A percentile compares a stretch with the other conserved stretches of the same genome.
These are phyloP conservation scores for Chlamydomonas sphaeroides DNA, from an alignment of 139 green algal genomes.

Conservation along the genomic window DNA sequence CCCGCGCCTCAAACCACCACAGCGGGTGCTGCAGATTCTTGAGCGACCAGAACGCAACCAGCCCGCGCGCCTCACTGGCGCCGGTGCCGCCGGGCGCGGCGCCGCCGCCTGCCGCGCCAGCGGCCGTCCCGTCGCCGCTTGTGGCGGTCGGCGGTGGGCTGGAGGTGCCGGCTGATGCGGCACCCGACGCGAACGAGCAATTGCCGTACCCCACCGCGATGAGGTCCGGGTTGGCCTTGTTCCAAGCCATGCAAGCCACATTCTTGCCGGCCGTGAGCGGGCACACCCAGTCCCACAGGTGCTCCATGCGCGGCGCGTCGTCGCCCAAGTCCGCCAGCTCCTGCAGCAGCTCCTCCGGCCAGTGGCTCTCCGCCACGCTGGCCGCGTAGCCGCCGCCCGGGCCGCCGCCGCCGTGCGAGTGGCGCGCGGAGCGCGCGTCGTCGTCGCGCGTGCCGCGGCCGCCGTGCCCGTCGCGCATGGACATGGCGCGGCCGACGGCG, in stretches of 20 bases:
- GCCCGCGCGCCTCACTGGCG: constrained; percentile 25
- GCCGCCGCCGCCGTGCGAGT: constrained; percentile 20
- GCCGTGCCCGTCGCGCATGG: neutral
- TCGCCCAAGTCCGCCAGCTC: constrained; percentile 39
- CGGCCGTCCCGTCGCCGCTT: neutral
- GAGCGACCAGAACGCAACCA: constrained; percentile 86
- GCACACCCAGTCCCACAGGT: constrained; percentile 77
- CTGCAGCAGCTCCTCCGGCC: constrained; percentile 57
- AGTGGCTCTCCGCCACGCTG: constrained; percentile 55
- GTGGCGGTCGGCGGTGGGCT: no score
- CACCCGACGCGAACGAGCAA: constrained; percentile 56
- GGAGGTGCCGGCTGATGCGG: neutral
- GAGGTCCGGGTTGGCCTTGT: constrained; percentile 67
- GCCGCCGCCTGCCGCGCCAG: neutral
- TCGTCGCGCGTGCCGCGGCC: neutral
- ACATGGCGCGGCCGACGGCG: constrained; percentile 9
- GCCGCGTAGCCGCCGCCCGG: constrained; percentile 24
- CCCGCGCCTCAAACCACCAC: constrained; percentile 64
- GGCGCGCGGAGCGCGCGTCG: constrained; percentile 2
- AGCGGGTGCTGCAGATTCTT: constrained; percentile 83
- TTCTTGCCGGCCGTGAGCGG: constrained; percentile 51
- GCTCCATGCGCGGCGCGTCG: constrained; percentile 57
- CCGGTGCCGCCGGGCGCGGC: neutral
- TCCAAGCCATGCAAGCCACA: constrained; percentile 78
- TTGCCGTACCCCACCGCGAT: constrained; percentile 84